Conservation (phyloP, 2,329 filamentous ascomycete genomes). For the Didymella lethalis region DNA sequence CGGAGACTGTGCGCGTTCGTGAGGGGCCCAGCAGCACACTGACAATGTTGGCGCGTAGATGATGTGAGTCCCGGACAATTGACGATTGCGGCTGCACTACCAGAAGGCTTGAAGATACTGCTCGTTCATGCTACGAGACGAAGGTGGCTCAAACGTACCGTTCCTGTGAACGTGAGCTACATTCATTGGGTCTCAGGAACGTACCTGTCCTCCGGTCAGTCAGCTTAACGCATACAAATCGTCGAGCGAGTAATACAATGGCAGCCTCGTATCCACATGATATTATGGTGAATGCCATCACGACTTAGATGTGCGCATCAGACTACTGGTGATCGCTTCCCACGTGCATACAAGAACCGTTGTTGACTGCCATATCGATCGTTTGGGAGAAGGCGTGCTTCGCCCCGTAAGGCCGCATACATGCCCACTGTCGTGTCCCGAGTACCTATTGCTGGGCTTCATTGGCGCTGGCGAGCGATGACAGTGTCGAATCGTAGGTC, state of each 20-base stretch:
- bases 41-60: neutral
- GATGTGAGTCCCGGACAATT: neutral
- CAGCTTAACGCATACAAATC: neutral
- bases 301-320: neutral
- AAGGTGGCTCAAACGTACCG: neutral
- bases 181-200: neutral
- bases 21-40: neutral
- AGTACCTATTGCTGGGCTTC: slow-evolving; percentile 7
- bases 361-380: neutral
- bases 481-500: neutral
- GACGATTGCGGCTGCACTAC: slow-evolving; percentile 2
- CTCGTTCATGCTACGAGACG: slow-evolving; percentile 13
- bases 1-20: neutral
- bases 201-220: neutral
- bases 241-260: neutral
- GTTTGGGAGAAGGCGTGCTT: neutral
- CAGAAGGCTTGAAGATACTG: slow-evolving; percentile 7
- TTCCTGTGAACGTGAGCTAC: slow-evolving; percentile 1
- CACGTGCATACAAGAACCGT: neutral
- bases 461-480: slow-evolving; percentile 1
- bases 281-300: neutral
- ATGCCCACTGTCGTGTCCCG: neutral
- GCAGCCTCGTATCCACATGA: neutral
- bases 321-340: neutral
- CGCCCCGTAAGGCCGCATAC: neutral